Percentiles rank a stretch among this genome's conserved stretches.
These are phyloP conservation scores for Gnetum montanum DNA, from an alignment of 75 land plant species.

Conservation along the genomic window DNA sequence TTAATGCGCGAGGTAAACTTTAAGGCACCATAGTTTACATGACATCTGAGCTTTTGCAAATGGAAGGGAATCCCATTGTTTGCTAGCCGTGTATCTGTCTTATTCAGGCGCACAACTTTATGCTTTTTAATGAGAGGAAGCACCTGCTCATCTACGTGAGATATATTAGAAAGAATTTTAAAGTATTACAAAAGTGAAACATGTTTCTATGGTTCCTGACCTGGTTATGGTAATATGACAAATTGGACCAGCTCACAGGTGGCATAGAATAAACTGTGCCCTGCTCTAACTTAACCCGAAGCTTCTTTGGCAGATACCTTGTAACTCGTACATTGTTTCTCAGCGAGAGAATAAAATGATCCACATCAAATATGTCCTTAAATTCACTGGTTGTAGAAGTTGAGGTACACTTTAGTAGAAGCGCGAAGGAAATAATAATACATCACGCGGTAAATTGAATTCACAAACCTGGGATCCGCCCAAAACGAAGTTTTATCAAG, in stretches of 20 bases:
- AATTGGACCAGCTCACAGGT: conserved; percentile 87
- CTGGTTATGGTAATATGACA: conserved; percentile 66
- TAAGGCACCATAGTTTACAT: conserved; percentile 46
- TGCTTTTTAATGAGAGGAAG: conserved; percentile 56
- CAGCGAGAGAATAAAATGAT: conserved; percentile 62
- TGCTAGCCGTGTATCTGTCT: conserved; percentile 63
- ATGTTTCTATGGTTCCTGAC: conserved; percentile 15
- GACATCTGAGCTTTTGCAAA: conserved; percentile 58
- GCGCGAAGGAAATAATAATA: background rate
- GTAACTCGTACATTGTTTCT: conserved; percentile 66
- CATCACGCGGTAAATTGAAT: background rate
- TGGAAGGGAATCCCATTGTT: conserved; percentile 56
- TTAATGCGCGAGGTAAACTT: conserved; percentile 49
- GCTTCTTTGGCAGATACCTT: conserved; percentile 50
- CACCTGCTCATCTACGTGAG: conserved; percentile 25
- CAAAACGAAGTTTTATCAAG: conserved; percentile 83
- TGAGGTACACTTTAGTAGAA: background rate
- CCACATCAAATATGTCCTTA: conserved; percentile 73
- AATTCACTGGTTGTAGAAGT: conserved; percentile 50
- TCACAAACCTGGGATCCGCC: conserved; percentile 70
- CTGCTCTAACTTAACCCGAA: conserved; percentile 27
- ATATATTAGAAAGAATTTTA: conserved; percentile 1
- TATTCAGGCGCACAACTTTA: conserved; percentile 48
- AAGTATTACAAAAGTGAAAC: background rate
- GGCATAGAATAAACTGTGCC: conserved; percentile 46